A percentile compares a stretch with the other conserved stretches of the same genome.
Conservation (phyloP, 176 grass and related monocot species). For the Ensete glaucum region DNA sequence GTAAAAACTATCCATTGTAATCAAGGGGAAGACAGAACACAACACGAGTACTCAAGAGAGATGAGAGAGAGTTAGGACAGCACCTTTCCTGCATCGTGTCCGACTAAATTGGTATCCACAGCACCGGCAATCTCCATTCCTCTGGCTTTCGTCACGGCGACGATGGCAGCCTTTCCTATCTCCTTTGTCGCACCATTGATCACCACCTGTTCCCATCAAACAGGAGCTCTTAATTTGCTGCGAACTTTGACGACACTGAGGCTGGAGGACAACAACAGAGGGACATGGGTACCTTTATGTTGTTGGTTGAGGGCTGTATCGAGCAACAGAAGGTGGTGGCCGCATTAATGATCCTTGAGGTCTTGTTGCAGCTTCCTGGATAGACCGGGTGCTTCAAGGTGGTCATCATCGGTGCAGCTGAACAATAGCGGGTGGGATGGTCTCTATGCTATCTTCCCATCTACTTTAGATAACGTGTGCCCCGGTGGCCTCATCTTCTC, state of each 20-base stretch:
- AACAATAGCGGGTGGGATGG: not conserved
- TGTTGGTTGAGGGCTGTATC: conserved; percentile 45
- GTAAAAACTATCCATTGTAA: not conserved
- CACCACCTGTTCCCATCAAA: conserved; percentile 32
- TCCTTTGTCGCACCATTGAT: conserved; percentile 65
- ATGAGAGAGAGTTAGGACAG: not conserved
- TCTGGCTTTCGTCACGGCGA: conserved; percentile 57
- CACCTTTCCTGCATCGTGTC: conserved; percentile 68
- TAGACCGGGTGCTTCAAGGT: conserved; percentile 25
- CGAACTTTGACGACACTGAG: not conserved
- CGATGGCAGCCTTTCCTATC: conserved; percentile 51
- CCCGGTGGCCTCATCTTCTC: too few relatives aligned
- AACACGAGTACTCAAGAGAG: not conserved
- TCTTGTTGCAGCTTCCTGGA: conserved; percentile 14
- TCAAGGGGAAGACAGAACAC: not conserved
- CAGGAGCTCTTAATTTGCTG: not conserved
- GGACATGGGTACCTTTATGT: conserved; percentile 41
- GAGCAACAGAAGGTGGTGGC: conserved; percentile 32
- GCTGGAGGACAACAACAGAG: not conserved
- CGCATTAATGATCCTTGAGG: conserved; percentile 7
- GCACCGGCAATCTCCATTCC: conserved; percentile 75
- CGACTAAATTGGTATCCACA: conserved; percentile 44
- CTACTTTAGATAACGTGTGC: too few relatives aligned
- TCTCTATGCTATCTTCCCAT: too few relatives aligned
- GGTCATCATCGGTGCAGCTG: conserved; percentile 16